Evolutionary conservation across 805 yeast species (phyloP), one percentile per base, ranked within the genome.

Genomic region (Yarrowia sp.): DNA sequence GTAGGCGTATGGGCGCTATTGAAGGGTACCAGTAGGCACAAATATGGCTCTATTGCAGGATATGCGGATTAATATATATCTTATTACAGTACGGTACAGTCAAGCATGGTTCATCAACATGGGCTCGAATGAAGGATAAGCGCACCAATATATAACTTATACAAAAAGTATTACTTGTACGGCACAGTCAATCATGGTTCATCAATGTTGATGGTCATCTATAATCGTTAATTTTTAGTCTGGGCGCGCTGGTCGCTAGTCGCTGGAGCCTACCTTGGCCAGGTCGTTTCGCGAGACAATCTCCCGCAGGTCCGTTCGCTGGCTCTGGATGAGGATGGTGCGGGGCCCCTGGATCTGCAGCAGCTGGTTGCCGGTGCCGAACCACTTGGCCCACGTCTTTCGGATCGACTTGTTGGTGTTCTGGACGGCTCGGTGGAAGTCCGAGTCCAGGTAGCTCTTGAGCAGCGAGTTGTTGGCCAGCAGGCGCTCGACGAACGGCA

Each of bases 351-450:
- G 51, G 33, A 58, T 42, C 35, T 44, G 62, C 19, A 42, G 53
- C 41, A 58, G 42, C 41, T 44, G 41, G 41, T 35, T 58, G 16
- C 44, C 41, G 32, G 53, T 31, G 18, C 62, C 62, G 10, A 55
- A 55, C 61, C 61, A 55, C 55, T 58, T 58, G 42, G 31, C 32
- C 62, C 62, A 58, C 9, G 61, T 55, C 36, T 55, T 38, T 25
- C 61, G 33, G 38, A 55, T 31, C 16, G 38, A 29, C 47, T 38
- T 39, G 46, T 38, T 38, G 35, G 36, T 21, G 46, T 39, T 39
- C 42, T 58, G 51, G 18, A 44, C 41, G 9, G 41, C 62, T 16
- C 35, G 32, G 24, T 44, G 62, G 53, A 58, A 58, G 35, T 42
- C 53, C 12, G 62, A 42, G 39, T 58, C 53, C 33, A 44, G 51